phyloP scores from a whole-genome alignment of 371 early-diverging fungal genomes.

The Mucor racemosus region DNA sequence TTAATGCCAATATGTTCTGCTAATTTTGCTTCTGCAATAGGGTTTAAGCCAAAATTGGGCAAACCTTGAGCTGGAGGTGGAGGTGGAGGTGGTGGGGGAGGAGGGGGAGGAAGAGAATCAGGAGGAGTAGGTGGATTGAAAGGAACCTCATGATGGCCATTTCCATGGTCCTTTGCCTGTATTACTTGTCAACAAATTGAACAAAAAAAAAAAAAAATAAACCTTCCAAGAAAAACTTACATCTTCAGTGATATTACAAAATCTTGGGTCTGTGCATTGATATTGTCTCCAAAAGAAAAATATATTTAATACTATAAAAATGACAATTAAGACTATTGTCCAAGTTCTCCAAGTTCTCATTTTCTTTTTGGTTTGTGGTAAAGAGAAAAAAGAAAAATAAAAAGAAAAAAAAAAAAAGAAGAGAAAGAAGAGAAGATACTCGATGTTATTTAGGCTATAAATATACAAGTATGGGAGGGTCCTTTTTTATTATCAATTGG shows the following conservation, averaged over 20 bases:
- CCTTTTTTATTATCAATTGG: background rate
- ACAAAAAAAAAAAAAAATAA: no score
- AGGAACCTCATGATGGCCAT: background rate
- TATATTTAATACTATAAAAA: slow-evolving; percentile 25
- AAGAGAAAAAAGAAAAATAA: slow-evolving; percentile 1
- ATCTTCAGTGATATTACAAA: slow-evolving; percentile 12
- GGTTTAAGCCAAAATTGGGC: background rate
- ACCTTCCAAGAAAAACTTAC: background rate
- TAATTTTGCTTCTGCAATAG: slow-evolving; percentile 16
- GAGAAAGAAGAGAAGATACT: background rate
- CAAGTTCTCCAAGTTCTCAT: slow-evolving; percentile 31
- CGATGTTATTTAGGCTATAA: background rate
- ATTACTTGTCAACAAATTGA: background rate
- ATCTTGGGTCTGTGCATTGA: slow-evolving; percentile 22
- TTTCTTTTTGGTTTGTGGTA: background rate
- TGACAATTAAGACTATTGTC: slow-evolving; percentile 15
- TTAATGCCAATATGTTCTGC: slow-evolving; percentile 4
- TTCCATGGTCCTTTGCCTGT: background rate
- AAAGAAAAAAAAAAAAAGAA: slow-evolving; percentile 4
- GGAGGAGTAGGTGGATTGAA: background rate
- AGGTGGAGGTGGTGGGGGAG: slow-evolving; percentile 13
- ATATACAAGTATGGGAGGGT: background rate
- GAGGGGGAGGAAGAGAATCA: background rate
- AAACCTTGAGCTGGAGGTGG: slow-evolving; percentile 7
- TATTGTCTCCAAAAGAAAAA: slow-evolving; percentile 26